Evolutionary conservation across 495 filamentous ascomycete genomes (phyloP).

Genomic region (Corynascus novoguineensis): DNA sequence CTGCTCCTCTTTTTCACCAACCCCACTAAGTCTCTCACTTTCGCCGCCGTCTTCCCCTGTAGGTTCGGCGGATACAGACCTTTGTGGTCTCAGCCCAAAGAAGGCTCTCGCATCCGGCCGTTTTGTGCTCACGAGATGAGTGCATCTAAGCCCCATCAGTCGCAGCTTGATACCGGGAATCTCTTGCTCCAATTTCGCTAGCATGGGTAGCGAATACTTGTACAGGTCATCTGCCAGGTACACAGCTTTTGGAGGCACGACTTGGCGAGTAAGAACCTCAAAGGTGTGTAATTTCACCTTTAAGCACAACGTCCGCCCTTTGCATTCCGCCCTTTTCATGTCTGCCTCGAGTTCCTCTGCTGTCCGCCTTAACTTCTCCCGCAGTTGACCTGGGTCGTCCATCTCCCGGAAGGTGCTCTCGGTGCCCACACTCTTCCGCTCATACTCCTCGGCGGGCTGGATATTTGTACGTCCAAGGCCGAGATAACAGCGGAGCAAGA

Average conservation of each 20-base stretch:
- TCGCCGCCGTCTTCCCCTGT: conserved; percentile 1
- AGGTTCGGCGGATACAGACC: conserved; percentile 12
- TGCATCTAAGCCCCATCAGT: conserved; percentile 83
- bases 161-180: conserved; percentile 74
- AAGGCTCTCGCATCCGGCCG: conserved; percentile 67
- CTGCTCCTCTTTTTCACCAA: conserved; percentile 59
- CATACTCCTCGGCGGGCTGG: conserved; percentile 81
- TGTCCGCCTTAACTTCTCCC: conserved; percentile 69
- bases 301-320: conserved; percentile 80
- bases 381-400: conserved; percentile 57
- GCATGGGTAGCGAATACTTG: conserved; percentile 72
- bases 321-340: conserved; percentile 69
- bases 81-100: conserved; percentile 57
- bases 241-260: conserved; percentile 65
- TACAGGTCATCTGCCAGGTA: conserved; percentile 75
- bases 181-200: conserved; percentile 80
- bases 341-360: conserved; percentile 90
- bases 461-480: conserved; percentile 85
- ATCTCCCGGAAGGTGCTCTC: conserved; percentile 90
- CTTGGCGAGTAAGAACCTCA: conserved; percentile 82
- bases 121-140: conserved; percentile 78
- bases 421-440: conserved; percentile 89
- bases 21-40: conserved; percentile 20
- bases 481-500: conserved; percentile 76
- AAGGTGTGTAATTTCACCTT: conserved; percentile 95